Base-by-base conservation (phyloP, 1,284 basidiomycete species). In the Rhizoctonia solani region DNA sequence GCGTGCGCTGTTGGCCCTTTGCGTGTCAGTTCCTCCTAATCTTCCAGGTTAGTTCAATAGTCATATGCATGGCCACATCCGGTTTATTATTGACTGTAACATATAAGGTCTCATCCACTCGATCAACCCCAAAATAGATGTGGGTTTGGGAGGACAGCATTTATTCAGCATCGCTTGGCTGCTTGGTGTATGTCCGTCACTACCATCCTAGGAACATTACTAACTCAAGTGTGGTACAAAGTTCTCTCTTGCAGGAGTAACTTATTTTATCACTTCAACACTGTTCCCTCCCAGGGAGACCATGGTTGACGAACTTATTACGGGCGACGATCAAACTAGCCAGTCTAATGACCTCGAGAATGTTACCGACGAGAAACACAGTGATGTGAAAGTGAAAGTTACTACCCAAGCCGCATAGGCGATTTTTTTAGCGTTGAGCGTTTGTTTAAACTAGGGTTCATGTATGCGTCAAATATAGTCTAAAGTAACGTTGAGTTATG, bases 121-220 rank as follows among this genome's bases (percentile, higher is more conserved):
- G 68, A 88, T 92, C 75, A 87, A 87, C 72, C 73, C 83, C 1
- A 79, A 77, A 19, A 81, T 89, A 71, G 66, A 77, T 0, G 81
- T 88, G 21, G 68, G 68, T 13, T 19, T 14, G 86, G 79, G 82
- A 25, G 81, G 79, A 1, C 74, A 74, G 1, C 81, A 80, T 70
- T 73, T 89, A 9, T 90, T 86, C 72, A 83, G 87, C 72, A 80
- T 90, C 70, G 85, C 86, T 4, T 90, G 87, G 85, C 71, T 89
- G 8, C 88, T 85, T 67, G 87, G 88, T 34, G 87, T 89, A 76
- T 69, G 85, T 78, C 16, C 44, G 42, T 49, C 23, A 30, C 23
- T 19, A 21, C n/a, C 29, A 4, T 44, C 27, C 52, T 14, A 30
- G 42, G 44, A 44, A 16, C 23, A 37, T 58, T 29, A 21, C 27